Evolutionary conservation across 2,329 filamentous ascomycete genomes (phyloP), one percentile per base, ranked within the genome.

Genomic region (Mycocentrospora acerina): DNA sequence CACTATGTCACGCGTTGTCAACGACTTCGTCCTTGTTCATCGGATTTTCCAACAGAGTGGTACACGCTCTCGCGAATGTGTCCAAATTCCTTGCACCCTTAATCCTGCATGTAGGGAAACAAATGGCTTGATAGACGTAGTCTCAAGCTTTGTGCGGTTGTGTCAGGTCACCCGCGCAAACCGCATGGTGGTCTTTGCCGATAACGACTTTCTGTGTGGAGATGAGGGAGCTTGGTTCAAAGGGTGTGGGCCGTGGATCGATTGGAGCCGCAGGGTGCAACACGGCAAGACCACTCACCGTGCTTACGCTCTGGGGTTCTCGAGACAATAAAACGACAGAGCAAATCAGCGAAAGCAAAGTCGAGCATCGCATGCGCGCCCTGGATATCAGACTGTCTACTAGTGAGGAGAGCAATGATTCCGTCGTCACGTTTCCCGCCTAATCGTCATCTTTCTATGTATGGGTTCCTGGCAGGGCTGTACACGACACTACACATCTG

Each of bases 261-360:
- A 40, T 50, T 55, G 32, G 53, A 50, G 49, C 42, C 54, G 47
- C 42, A 47, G 50, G 41, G 25, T 42, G 38, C 11, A 42, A 43
- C 35, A 33, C 59, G 54, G 60, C 55, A 53, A 40, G 55, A 60
- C 48, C 62, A 53, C 51, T 52, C 45, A 44, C 62, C 59, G 60
- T 57, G 59, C 60, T 64, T 55, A 64, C 58, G 46, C 45, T 51
- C 43, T 47, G 48, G 42, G 55, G 46, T 50, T 59, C 43, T 27
- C 31, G 28, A 34, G 22, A 41, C 35, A 41, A 43, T 60, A 46
- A 65, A 62, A 60, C 18, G 57, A 35, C 34, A 37, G 28, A 19
- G 35, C 24, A 31, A 46, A 30, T 15, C 16, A 19, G 34, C 15
- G 35, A 40, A 28, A 29, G n/a, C 13, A 22, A 42, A 37, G 40